Conservation (phyloP, 2,329 filamentous ascomycete species). For the Trichoderma polysporum region DNA sequence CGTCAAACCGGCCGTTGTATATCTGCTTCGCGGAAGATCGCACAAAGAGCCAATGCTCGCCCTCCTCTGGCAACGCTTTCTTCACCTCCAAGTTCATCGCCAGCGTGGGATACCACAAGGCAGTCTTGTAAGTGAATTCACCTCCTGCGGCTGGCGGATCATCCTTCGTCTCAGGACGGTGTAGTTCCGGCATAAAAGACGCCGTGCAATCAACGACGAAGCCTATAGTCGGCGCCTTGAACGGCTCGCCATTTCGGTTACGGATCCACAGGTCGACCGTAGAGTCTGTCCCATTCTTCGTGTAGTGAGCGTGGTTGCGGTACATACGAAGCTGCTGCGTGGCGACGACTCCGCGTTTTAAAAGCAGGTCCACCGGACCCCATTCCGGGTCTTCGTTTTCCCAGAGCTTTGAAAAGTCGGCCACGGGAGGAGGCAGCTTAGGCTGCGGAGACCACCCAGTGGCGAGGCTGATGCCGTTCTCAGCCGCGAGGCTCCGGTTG, state of each 20-base stretch:
- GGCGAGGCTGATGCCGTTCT: constrained; percentile 34
- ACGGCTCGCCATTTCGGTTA: constrained; percentile 57
- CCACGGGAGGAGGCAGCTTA: constrained; percentile 25
- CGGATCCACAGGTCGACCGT: constrained; percentile 56
- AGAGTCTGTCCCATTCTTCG: constrained; percentile 15
- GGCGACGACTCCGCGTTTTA: constrained; percentile 30
- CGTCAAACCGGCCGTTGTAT: constrained; percentile 69
- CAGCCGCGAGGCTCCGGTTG: constrained; percentile 34
- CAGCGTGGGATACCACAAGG: constrained; percentile 75
- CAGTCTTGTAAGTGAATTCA: constrained; percentile 29
- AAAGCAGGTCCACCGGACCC: constrained; percentile 22
- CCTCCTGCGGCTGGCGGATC: constrained; percentile 23
- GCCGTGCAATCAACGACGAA: constrained; percentile 66
- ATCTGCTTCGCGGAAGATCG: constrained; percentile 65
- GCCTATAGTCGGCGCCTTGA: constrained; percentile 63
- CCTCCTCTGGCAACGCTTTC: constrained; percentile 64
- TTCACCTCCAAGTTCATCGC: constrained; percentile 76
- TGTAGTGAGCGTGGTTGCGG: constrained; percentile 27
- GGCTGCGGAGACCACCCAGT: constrained; percentile 29
- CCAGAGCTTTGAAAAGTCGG: constrained; percentile 30
- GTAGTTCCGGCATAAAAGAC: constrained; percentile 62
- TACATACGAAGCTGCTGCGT: constrained; percentile 34
- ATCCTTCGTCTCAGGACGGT: constrained; percentile 34
- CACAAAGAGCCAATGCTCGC: constrained; percentile 71
- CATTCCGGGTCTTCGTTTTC: constrained; percentile 33